These are phyloP conservation scores for Alternaria arborescens DNA, from an alignment of 2,329 filamentous ascomycete species.

Conservation along the genomic window DNA sequence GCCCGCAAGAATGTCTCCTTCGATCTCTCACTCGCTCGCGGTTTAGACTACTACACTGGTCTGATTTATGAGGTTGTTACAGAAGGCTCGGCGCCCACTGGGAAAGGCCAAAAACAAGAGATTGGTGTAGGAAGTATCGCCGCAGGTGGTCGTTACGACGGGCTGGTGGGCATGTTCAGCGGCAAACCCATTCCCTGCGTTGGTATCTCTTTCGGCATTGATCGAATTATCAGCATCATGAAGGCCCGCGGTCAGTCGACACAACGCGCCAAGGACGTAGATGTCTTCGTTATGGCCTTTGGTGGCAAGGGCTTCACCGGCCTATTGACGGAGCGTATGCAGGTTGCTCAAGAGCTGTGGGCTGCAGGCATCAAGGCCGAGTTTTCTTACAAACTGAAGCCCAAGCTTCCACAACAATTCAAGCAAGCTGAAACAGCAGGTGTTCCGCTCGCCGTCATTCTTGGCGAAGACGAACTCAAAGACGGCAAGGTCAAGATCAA, in stretches of 20 bases:
- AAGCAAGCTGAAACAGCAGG: slow-evolving; percentile 83
- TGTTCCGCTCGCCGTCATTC: slow-evolving; percentile 85
- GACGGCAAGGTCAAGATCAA: slow-evolving; percentile 88
- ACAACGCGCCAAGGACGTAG: slow-evolving; percentile 75
- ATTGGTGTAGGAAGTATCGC: slow-evolving; percentile 88
- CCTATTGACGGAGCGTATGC: slow-evolving; percentile 83
- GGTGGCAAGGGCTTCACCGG: slow-evolving; percentile 86
- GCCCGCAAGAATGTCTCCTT: slow-evolving; percentile 81
- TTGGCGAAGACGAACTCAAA: slow-evolving; percentile 89
- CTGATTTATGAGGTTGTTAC: slow-evolving; percentile 91
- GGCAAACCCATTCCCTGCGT: slow-evolving; percentile 91
- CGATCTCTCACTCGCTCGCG: slow-evolving; percentile 87
- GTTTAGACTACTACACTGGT: slow-evolving; percentile 92
- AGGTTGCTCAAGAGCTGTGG: slow-evolving; percentile 79
- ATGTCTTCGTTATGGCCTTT: slow-evolving; percentile 95
- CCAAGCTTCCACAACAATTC: slow-evolving; percentile 88
- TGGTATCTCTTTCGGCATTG: slow-evolving; percentile 91
- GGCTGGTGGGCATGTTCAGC: slow-evolving; percentile 92
- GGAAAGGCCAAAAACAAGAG: slow-evolving; percentile 44
- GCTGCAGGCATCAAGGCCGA: slow-evolving; percentile 91
- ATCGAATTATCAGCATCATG: slow-evolving; percentile 92
- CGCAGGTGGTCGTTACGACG: slow-evolving; percentile 90
- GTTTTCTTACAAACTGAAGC: slow-evolving; percentile 88
- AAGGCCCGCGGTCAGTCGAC: slow-evolving; percentile 75
- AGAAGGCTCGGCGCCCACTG: slow-evolving; percentile 71